Conservation (phyloP, 2,329 filamentous ascomycete species). For the Blastomyces emzantsi region DNA sequence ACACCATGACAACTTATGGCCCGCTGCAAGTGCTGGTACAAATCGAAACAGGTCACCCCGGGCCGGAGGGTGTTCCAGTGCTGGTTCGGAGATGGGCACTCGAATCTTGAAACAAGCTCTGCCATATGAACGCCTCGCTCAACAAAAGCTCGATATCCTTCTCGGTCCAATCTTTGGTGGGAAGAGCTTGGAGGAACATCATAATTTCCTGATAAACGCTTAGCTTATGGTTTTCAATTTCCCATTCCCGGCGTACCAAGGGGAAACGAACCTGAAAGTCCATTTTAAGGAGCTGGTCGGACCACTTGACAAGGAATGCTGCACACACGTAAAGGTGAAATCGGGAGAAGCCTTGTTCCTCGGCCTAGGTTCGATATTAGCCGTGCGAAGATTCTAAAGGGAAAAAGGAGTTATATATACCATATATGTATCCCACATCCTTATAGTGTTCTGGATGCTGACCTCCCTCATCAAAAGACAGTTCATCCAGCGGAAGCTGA, state of each 20-base stretch:
- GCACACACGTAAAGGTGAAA: constrained; percentile 98
- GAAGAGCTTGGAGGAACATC: constrained; percentile 97
- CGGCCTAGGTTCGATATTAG: constrained; percentile 53
- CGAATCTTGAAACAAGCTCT: constrained; percentile 91
- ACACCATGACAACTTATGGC: constrained; percentile 4
- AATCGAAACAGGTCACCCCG: constrained; percentile 17
- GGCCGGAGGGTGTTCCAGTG: constrained; percentile 27
- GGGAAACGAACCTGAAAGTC: constrained; percentile 58
- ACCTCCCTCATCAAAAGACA: constrained; percentile 97
- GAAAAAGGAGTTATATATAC: constrained; percentile 44
- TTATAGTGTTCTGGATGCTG: constrained; percentile 88
- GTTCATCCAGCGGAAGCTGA: constrained; percentile 99
- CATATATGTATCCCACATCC: constrained; percentile 99
- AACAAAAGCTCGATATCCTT: constrained; percentile 95
- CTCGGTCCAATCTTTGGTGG: constrained; percentile 90
- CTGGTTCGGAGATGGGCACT: constrained; percentile 64
- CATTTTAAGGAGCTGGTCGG: constrained; percentile 88
- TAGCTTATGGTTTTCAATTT: constrained; percentile 1
- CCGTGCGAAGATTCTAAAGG: constrained; percentile 10
- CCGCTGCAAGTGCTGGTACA: neutral
- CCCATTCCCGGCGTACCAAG: neutral
- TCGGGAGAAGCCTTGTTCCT: constrained; percentile 96
- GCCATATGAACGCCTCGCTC: constrained; percentile 98
- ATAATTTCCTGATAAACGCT: constrained; percentile 66
- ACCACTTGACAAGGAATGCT: constrained; percentile 97